Base-by-base conservation (phyloP, 1,284 basidiomycete genomes). In the Phenoliferia sp. region DNA sequence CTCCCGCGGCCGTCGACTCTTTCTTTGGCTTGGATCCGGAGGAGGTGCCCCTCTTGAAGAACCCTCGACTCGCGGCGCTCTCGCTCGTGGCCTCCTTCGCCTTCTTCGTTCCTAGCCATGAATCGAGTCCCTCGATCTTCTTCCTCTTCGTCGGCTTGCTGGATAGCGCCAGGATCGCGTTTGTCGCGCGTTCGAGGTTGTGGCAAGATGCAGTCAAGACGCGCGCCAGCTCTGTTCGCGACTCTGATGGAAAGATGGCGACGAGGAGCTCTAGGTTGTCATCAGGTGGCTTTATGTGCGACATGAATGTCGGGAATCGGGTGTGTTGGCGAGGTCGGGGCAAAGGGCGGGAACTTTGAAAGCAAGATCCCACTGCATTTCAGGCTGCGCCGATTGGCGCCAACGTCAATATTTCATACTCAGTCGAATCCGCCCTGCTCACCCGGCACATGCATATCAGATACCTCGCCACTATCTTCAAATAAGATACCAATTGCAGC, bases 101-200 rank as follows among this genome's bases (percentile, higher is more conserved):
- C 6, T 36, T 17, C 55, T 7, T 50, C 52, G 48, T 22, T 26
- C 33, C 17, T 22, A 55, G 54, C 57, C 32, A 58, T 29, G 17
- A 26, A n/a, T n/a, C 44, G 57, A 33, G 57, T 50, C 56, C 55
- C 39, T 33, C 39, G 31, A 39, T 56, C 29, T 48, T 22, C 12
- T 26, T 19, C 10, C 36, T 17, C 39, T 48, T 48, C 32, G 35
- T 19, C 7, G 39, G 3, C 26, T 17, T 17, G 2, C 28, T 4
- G 28, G 36, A 32, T 16, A 19, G 19, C 7, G 10, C 29, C n/a
- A 65, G 59, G 57, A 65, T 34, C 1, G 63, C 63, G 17, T 17
- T 16, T 15, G 57, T 59, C 48, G 69, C 71, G 17, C 71, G 56
- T 12, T 67, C 66, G 54, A 72, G 28, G 61, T 65, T 36, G 31